Evolutionary conservation across 768 basidiomycete genomes (phyloP), one percentile per base, ranked within the genome.

Genomic region (Russula emetica): DNA sequence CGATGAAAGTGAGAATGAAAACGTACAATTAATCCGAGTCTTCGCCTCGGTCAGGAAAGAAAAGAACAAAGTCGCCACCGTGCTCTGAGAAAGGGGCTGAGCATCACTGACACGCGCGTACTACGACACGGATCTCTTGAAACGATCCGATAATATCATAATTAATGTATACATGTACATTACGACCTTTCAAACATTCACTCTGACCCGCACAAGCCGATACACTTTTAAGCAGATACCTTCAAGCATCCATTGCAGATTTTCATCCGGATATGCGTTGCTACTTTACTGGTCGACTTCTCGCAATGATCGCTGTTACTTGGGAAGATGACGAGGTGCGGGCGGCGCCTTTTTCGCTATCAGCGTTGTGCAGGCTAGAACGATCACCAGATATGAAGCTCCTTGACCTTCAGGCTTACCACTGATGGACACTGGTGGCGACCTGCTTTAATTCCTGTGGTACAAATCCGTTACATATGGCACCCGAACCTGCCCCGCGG

Each of bases 1-100:
- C 28, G 75, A 76, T 7, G 76, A 76, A 20, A 60, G 53, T 50
- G 64, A 9, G 18, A 36, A 34, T 49, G 60, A 61, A 56, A 40
- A 44, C 1, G 16, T 22, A 36, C 36, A 55, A 56, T 10, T n/a
- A n/a, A n/a, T n/a, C n/a, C n/a, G n/a, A n/a, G n/a, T n/a, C 59
- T 14, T 18, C 50, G 26, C 55, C 40, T 55, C 45, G 22, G 30
- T 8, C 26, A 26, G 18, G 55, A 36, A 65, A 61, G 26, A 65
- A 57, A n/a, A n/a, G 64, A 38, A 40, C 26, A 65, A 36, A 18
- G n/a, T n/a, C n/a, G n/a, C n/a, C n/a, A 30, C 55, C 10, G 11
- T 28, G 64, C 59, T 26, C 42, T 65, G 49, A 53, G 52, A n/a
- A n/a, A 18, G 22, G 34, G 45, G 42, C 28, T 34, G n/a, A 47